Conservation (phyloP, 225 moss, liverwort and hornwort genomes). For the Straminergon stramineum region DNA sequence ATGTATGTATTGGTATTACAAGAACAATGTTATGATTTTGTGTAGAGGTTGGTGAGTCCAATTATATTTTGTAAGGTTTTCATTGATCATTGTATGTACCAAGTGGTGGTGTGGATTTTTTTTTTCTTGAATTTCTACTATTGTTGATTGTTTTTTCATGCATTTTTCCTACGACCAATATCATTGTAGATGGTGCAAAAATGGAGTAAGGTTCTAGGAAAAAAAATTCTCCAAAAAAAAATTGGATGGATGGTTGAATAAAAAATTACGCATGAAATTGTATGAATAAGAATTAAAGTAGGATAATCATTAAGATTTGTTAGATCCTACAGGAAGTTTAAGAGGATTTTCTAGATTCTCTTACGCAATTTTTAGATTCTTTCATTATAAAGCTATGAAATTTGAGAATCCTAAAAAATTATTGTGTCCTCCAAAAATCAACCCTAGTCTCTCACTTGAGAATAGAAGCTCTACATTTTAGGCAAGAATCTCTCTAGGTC, state of each 20-base stretch:
- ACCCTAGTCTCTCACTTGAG: too few species aligned
- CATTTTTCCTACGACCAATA: rapidly evolving
- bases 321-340: rapidly evolving
- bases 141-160: neutral
- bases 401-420: neutral
- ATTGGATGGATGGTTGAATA: too few species aligned
- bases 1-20: neutral
- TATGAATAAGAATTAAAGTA: neutral
- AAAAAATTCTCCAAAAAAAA: too few species aligned
- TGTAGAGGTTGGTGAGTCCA: too few species aligned
- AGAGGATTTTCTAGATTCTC: rapidly evolving
- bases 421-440: rapidly evolving
- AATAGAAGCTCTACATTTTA: neutral
- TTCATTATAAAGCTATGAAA: rapidly evolving
- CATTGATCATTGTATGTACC: rapidly evolving
- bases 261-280: rapidly evolving
- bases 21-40: neutral
- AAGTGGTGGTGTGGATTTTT: neutral
- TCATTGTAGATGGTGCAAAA: rapidly evolving
- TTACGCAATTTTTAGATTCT: neutral
- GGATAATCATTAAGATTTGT: neutral
- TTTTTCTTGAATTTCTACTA: neutral
- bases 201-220: neutral
- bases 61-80: neutral
- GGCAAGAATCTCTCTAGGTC: neutral